Evolutionary conservation across 306 rosid genomes (phyloP).

Genomic region (Quercus engelmannii): DNA sequence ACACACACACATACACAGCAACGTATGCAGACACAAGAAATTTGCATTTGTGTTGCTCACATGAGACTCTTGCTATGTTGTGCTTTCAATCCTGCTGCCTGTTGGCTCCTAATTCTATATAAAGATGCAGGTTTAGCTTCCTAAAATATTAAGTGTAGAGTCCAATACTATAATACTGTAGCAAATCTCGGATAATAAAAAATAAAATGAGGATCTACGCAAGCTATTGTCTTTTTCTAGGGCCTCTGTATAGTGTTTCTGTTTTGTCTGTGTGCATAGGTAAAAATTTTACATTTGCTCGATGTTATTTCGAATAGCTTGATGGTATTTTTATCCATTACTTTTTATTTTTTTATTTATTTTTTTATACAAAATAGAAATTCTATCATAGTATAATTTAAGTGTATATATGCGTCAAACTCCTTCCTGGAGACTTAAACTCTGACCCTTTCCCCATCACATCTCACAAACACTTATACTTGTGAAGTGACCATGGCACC

Average conservation of each 20-base stretch:
- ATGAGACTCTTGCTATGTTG: not conserved
- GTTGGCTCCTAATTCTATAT: not conserved
- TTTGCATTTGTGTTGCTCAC: not conserved
- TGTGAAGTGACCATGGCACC: no score
- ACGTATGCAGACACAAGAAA: not conserved
- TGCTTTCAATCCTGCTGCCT: not conserved
- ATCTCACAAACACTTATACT: no score
- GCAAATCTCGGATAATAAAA: not conserved
- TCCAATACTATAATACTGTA: not conserved
- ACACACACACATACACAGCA: not conserved
- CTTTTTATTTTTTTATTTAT: no score
- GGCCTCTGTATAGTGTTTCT: not conserved
- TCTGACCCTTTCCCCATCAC: no score
- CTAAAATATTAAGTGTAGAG: not conserved
- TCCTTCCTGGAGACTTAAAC: no score
- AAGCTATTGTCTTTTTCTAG: not conserved
- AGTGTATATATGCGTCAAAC: no score
- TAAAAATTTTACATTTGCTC: not conserved
- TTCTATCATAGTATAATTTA: no score
- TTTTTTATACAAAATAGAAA: no score
- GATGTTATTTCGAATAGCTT: not conserved
- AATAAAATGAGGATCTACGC: not conserved
- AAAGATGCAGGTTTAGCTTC: not conserved
- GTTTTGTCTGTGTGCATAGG: not conserved
- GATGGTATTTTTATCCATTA: not conserved